phyloP scores from a whole-genome alignment of 2,329 filamentous ascomycete genomes.

The Fusarium sp. region DNA sequence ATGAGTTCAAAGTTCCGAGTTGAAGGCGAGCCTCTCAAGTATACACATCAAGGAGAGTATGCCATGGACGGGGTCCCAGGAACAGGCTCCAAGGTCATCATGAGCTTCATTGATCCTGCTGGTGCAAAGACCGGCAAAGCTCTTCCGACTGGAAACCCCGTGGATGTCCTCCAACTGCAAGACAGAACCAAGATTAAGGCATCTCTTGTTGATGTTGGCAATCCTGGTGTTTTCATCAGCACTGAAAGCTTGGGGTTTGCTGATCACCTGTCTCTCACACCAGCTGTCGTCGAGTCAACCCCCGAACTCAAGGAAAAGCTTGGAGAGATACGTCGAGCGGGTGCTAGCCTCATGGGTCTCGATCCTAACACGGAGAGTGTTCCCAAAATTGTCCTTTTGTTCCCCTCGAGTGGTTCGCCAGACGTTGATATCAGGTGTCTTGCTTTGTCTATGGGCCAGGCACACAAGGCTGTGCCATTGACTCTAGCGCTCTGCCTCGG shows the following conservation, averaged over 20 bases:
- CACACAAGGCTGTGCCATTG: slow-evolving; percentile 64
- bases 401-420: slow-evolving; percentile 46
- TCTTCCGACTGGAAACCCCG: slow-evolving; percentile 59
- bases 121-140: slow-evolving; percentile 68
- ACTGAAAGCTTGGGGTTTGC: slow-evolving; percentile 59
- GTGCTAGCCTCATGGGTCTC: slow-evolving; percentile 69
- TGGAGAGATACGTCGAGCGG: slow-evolving; percentile 64
- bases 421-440: slow-evolving; percentile 54
- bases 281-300: slow-evolving; percentile 60
- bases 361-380: slow-evolving; percentile 57
- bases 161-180: slow-evolving; percentile 57
- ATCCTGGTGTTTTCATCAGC: slow-evolving; percentile 69
- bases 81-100: slow-evolving; percentile 61
- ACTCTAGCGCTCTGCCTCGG: slow-evolving; percentile 62
- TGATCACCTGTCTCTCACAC: slow-evolving; percentile 59
- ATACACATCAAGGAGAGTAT: slow-evolving; percentile 57
- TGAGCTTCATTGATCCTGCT: slow-evolving; percentile 69
- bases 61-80: slow-evolving; percentile 71
- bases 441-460: slow-evolving; percentile 63
- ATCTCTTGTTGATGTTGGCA: slow-evolving; percentile 70
- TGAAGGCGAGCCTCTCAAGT: slow-evolving; percentile 45
- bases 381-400: slow-evolving; percentile 66
- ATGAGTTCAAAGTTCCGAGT: slow-evolving; percentile 66
- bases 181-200: slow-evolving; percentile 52
- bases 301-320: slow-evolving; percentile 54